Evolutionary conservation across 1,139 yeast species (phyloP).

Genomic region (Pichia sp.): DNA sequence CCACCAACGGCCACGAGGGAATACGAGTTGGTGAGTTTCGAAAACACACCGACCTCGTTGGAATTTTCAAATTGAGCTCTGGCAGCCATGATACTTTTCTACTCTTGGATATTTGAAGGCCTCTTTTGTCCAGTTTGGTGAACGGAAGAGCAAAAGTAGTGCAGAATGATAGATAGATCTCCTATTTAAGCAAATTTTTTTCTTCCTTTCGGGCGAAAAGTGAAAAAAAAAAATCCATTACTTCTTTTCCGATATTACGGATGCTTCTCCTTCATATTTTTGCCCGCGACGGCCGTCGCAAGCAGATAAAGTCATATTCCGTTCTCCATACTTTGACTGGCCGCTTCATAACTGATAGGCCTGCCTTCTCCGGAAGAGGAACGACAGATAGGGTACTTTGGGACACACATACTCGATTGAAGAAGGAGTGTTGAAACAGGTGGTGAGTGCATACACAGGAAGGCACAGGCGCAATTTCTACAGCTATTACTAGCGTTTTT

Average conservation of each 20-base stretch:
- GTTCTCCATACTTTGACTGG: neutral
- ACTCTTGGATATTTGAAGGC: neutral
- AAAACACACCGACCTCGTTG: conserved; percentile 96
- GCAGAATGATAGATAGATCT: neutral
- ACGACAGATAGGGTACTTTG: too few relatives aligned
- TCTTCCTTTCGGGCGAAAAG: neutral
- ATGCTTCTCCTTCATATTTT: neutral
- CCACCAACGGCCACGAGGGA: conserved; percentile 97
- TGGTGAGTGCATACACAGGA: neutral
- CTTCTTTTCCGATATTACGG: neutral
- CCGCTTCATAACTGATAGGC: neutral
- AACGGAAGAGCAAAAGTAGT: too few relatives aligned
- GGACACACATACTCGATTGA: neutral
- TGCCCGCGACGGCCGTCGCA: conserved; percentile 2
- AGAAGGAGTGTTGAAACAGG: neutral
- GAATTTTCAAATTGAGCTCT: conserved; percentile 78
- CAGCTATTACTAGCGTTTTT: neutral
- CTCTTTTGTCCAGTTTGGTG: too few relatives aligned
- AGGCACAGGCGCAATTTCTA: neutral
- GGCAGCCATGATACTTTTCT: conserved; percentile 19
- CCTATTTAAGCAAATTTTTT: neutral
- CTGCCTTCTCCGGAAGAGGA: too few relatives aligned
- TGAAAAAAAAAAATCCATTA: neutral
- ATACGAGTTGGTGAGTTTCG: conserved; percentile 94
- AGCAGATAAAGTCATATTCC: conserved; percentile 1